Percentiles rank a stretch among this genome's conserved stretches.
phyloP scores from a whole-genome alignment of 2,329 filamentous ascomycete species.

The Penicillium sp. region DNA sequence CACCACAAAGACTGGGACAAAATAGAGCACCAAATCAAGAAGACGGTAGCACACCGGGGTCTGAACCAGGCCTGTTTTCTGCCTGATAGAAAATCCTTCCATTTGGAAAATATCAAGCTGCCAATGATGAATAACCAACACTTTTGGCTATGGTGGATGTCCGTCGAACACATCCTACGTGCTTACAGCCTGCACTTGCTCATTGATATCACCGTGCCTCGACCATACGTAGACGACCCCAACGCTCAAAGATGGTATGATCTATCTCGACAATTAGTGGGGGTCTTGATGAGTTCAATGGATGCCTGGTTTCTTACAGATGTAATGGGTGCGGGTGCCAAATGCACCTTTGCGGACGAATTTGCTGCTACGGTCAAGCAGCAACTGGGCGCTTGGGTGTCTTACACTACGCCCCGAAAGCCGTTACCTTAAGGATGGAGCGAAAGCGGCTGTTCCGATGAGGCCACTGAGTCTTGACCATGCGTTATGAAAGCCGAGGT shows the following conservation, averaged over 20 bases:
- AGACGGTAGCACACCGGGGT: no score
- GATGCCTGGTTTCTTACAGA: neutral
- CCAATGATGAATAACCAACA: neutral
- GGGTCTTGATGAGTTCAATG: neutral
- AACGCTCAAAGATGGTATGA: neutral
- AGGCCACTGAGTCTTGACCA: no score
- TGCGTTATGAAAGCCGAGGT: no score
- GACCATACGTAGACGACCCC: neutral
- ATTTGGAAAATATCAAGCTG: no score
- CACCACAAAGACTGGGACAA: no score
- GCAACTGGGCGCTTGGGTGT: no score
- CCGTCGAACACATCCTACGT: neutral
- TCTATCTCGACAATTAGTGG: neutral
- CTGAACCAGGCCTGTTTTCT: no score
- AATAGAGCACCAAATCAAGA: no score
- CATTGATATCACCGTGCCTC: neutral
- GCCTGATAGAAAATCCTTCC: no score
- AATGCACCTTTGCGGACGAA: neutral
- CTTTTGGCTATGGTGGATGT: neutral
- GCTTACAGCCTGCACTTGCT: neutral
- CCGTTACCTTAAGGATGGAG: no score
- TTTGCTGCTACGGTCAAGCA: neutral
- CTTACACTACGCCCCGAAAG: no score
- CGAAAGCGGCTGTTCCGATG: no score
- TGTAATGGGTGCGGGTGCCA: neutral